Base-by-base conservation (phyloP, 805 yeast genomes). In the Pichia cabralensis region DNA sequence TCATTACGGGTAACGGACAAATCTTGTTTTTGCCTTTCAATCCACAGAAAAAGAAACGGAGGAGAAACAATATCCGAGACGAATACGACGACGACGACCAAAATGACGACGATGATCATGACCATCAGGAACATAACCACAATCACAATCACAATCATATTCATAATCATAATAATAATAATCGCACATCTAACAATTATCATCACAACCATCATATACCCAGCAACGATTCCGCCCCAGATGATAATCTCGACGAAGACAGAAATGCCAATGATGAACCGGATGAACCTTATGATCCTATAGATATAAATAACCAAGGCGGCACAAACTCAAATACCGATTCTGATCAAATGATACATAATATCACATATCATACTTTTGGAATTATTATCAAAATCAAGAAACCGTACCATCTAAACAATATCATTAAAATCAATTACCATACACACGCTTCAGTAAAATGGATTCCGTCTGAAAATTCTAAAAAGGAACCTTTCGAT, bases 381-480 rank as follows among this genome's bases (percentile, higher is more conserved):
- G 74, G 68, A 0, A 63, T 69, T 9, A 61, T 72, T 10, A 45
- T 72, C 3, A 72, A 68, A 43, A 47, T 72, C 3, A 47, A 56
- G 9, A 66, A 62, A 41, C 62, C 60, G 21, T 58, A 61, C 12
- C 44, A 60, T 2, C 47, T 68, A 12, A 56, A 55, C 22, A 54
- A 61, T n/a, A 36, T 41, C 4, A 49, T 68, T 7, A 55, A 53
- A 25, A 61, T 69, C 22, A 64, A 58, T 35, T 66, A 70, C 41
- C 60, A 52, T 41, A 62, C 71, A 4, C 44, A 54, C 12, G 74
- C 74, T 4, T 36, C 46, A 3, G 48, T 70, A 33, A 65, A 58
- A 37, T 72, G 76, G 76, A 52, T 65, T 17, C 52, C 54, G 2
- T 62, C 59, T 26, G 60, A 65, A 6, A 67, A 63, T 40, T 69